Evolutionary conservation across 2,329 filamentous ascomycete species (phyloP).

Genomic region (Claviceps digitariae): DNA sequence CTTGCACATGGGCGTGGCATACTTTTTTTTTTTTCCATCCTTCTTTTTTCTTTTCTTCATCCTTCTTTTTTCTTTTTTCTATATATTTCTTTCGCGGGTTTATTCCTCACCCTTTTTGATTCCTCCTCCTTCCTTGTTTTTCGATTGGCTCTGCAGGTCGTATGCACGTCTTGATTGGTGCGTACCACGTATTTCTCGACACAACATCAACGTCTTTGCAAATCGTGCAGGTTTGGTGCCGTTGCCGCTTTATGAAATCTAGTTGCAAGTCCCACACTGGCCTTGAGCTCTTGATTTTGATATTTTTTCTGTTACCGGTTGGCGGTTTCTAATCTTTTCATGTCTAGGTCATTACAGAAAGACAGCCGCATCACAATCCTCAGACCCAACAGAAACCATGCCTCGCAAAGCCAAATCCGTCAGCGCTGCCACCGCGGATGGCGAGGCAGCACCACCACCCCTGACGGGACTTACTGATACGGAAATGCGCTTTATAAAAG

Average conservation of each 20-base stretch:
- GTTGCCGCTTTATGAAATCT: too few relatives aligned
- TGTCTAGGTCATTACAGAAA: neutral
- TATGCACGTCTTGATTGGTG: too few relatives aligned
- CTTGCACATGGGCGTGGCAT: too few relatives aligned
- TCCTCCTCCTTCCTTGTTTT: too few relatives aligned
- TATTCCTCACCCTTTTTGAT: too few relatives aligned
- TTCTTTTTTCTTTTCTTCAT: neutral
- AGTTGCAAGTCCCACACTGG: too few relatives aligned
- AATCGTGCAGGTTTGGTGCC: too few relatives aligned
- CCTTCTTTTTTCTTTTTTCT: neutral
- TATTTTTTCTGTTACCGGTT: too few relatives aligned
- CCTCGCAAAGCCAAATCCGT: constrained; percentile 3
- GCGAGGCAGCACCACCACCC: constrained; percentile 7
- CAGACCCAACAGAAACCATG: neutral
- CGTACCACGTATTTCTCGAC: too few relatives aligned
- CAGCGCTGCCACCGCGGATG: constrained; percentile 2
- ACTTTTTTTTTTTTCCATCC: neutral
- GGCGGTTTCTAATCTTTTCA: too few relatives aligned
- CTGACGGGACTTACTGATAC: constrained; percentile 16
- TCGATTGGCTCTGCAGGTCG: neutral
- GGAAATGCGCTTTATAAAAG: constrained; percentile 26
- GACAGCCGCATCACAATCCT: neutral
- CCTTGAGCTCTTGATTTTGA: too few relatives aligned
- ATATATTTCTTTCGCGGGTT: neutral
- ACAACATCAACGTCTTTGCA: too few relatives aligned